A percentile compares a stretch with the other conserved stretches of the same genome.
Evolutionary conservation across 371 early-diverging fungal species (phyloP).

Genomic region (Mortierella sp.): DNA sequence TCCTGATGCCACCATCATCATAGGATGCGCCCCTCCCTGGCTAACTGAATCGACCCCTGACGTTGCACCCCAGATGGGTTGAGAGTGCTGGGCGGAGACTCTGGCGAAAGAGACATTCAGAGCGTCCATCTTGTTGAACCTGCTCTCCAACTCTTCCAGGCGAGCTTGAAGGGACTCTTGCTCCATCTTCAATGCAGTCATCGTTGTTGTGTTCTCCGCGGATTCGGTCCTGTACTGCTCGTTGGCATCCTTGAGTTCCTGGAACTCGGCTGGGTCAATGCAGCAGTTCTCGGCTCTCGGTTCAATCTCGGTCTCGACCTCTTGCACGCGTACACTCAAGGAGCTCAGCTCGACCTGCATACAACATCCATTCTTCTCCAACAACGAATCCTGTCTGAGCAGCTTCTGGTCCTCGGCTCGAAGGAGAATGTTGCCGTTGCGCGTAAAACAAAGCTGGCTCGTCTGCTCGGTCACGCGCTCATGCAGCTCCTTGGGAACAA

Average conservation of each 20-base stretch:
- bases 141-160: conserved; percentile 4
- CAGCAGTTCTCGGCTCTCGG: conserved; percentile 45
- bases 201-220: conserved; percentile 14
- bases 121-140: conserved; percentile 7
- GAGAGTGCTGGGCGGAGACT: conserved; percentile 8
- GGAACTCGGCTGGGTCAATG: conserved; percentile 54
- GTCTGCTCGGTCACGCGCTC: conserved; percentile 72
- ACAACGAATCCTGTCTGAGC: conserved; percentile 34
- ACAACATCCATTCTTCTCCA: conserved; percentile 53
- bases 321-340: conserved; percentile 60
- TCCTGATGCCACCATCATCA: conserved; percentile 21
- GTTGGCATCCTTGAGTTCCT: conserved; percentile 59
- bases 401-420: conserved; percentile 66
- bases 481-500: conserved; percentile 65
- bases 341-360: conserved; percentile 59
- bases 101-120: conserved; percentile 9
- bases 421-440: conserved; percentile 79
- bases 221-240: conserved; percentile 32
- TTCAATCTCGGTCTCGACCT: conserved; percentile 69
- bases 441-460: conserved; percentile 71
- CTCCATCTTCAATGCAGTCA: conserved; percentile 21
- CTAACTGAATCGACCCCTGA: conserved; percentile 9
- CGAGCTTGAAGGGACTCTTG: conserved; percentile 14
- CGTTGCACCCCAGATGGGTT: conserved; percentile 24
- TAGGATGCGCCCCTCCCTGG: conserved; percentile 18